Percentiles rank a stretch among this genome's conserved stretches.
phyloP scores from a whole-genome alignment of 495 filamentous ascomycete genomes.

The Penicillium angulare region DNA sequence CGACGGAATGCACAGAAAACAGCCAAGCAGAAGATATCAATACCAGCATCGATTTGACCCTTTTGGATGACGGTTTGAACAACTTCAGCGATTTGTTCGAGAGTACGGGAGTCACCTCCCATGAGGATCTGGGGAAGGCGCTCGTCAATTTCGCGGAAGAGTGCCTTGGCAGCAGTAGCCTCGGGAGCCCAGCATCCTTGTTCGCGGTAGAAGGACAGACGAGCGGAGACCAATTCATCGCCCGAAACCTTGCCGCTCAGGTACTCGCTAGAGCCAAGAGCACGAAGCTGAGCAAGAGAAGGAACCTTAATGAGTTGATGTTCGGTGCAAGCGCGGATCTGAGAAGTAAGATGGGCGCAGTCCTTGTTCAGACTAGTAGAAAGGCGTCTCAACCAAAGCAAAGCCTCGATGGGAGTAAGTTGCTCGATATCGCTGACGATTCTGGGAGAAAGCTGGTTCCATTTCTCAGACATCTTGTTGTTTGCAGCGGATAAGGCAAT shows the following conservation, averaged over 20 bases:
- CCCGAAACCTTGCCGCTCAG: background rate
- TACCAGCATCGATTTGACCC: slow-evolving; percentile 1
- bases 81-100: background rate
- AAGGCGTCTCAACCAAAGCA: slow-evolving; percentile 2
- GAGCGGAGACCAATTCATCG: background rate
- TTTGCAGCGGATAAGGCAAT: background rate
- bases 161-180: background rate
- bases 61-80: background rate
- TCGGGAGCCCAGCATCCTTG: slow-evolving; percentile 3
- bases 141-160: background rate
- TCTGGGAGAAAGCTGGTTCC: background rate
- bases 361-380: slow-evolving; percentile 1
- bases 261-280: slow-evolving; percentile 2
- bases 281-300: background rate
- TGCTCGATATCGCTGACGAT: background rate
- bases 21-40: background rate
- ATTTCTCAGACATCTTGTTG: background rate
- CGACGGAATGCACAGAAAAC: slow-evolving; percentile 3
- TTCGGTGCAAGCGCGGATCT: slow-evolving; percentile 1
- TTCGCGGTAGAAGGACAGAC: background rate
- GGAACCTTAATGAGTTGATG: slow-evolving; percentile 3
- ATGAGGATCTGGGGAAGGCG: background rate
- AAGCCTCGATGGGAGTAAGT: background rate
- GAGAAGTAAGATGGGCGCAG: background rate
- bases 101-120: background rate